These are phyloP conservation scores for Aquilaria yunnanensis DNA, from an alignment of 345 rosid genomes.

Conservation along the genomic window DNA sequence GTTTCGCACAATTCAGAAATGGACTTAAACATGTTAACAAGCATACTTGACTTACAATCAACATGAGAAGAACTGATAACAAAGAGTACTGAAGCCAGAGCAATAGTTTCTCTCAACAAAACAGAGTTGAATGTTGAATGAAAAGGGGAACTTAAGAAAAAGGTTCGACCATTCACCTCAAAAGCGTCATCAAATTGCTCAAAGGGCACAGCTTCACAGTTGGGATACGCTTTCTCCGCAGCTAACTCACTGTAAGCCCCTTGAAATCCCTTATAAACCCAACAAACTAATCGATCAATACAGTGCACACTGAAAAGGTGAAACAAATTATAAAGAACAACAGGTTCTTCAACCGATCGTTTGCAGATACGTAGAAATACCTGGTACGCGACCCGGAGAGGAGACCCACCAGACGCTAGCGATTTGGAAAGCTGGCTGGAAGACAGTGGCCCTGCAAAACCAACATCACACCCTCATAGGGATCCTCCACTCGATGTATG, in stretches of 20 bases:
- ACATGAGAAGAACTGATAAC: no score
- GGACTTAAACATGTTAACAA: no score
- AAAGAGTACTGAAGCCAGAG: no score
- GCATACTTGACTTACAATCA: no score
- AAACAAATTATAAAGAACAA: not conserved
- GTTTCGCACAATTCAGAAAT: no score
- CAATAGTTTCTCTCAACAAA: no score
- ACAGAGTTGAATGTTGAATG: no score
- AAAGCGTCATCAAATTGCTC: constrained; percentile 95
- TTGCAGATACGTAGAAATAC: constrained; percentile 17
- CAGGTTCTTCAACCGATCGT: not conserved
- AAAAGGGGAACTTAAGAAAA: not conserved
- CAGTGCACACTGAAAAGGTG: not conserved
- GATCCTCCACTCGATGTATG: not conserved
- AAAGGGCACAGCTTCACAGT: constrained; percentile 94
- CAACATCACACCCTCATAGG: not conserved
- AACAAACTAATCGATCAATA: constrained; percentile 8
- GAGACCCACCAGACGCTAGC: constrained; percentile 59
- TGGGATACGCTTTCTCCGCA: constrained; percentile 91
- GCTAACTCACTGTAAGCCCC: constrained; percentile 98
- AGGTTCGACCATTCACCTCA: constrained; percentile 39
- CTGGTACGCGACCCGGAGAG: constrained; percentile 97
- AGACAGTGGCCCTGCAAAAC: constrained; percentile 66
- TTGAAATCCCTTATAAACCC: constrained; percentile 53
- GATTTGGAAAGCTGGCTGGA: constrained; percentile 40